These are phyloP conservation scores for Didymella keratinophila DNA, from an alignment of 2,329 filamentous ascomycete genomes.

Conservation along the genomic window DNA sequence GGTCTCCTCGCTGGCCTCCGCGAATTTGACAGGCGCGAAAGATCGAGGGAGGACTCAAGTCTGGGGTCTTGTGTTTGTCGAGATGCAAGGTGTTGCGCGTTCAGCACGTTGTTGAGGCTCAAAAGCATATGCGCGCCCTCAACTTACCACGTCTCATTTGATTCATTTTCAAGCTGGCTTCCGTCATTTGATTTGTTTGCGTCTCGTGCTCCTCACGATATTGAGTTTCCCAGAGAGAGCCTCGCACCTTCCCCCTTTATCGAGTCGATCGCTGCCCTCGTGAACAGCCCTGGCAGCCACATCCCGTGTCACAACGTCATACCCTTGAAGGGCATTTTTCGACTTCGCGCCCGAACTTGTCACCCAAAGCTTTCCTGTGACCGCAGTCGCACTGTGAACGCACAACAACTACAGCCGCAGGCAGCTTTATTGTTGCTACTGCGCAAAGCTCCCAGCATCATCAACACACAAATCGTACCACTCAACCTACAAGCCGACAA, in stretches of 20 bases:
- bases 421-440: constrained; percentile 20
- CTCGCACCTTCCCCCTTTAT: constrained; percentile 26
- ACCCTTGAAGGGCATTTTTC: constrained; percentile 12
- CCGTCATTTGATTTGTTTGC: constrained; percentile 8
- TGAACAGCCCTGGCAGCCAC: constrained; percentile 31
- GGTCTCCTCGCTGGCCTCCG: constrained; percentile 24
- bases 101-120: constrained; percentile 14
- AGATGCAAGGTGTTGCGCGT: constrained; percentile 19
- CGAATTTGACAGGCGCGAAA: constrained; percentile 28
- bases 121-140: constrained; percentile 2
- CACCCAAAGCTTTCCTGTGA: constrained; percentile 11
- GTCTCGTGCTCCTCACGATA: not conserved
- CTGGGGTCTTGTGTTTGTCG: not conserved
- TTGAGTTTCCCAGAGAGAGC: constrained; percentile 6
- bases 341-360: constrained; percentile 6
- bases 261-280: constrained; percentile 39
- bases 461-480: constrained; percentile 3
- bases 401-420: constrained; percentile 11
- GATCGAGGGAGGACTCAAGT: constrained; percentile 5
- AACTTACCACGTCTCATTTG: not conserved
- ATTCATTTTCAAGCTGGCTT: constrained; percentile 16
- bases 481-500: not conserved
- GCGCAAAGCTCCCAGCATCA: constrained; percentile 5
- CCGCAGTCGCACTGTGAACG: constrained; percentile 13
- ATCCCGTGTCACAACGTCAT: constrained; percentile 34